Percentiles rank a stretch among this genome's conserved stretches.
phyloP scores from a whole-genome alignment of 805 yeast genomes.

The Maudiozyma barnettii region DNA sequence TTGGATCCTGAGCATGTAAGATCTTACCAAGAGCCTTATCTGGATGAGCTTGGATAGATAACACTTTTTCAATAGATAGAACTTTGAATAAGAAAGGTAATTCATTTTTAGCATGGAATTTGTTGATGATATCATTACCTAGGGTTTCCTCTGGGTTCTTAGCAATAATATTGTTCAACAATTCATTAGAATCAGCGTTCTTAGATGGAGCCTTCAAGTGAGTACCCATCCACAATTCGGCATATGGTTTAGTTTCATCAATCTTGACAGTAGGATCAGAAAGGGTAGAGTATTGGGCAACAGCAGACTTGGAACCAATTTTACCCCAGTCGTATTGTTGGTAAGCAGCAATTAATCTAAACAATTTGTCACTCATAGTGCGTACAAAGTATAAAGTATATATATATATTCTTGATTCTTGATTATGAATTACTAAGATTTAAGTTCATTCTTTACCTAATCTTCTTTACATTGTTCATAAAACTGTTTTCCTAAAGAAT shows the following conservation, averaged over 20 bases:
- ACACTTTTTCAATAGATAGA: constrained; percentile 82
- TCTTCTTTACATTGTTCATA: no score
- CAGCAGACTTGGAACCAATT: constrained; percentile 74
- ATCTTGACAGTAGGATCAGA: constrained; percentile 55
- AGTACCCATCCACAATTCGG: constrained; percentile 99
- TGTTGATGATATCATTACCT: constrained; percentile 46
- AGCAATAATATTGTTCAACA: constrained; percentile 60
- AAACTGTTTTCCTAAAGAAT: background rate
- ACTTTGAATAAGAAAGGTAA: constrained; percentile 93
- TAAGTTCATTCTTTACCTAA: no score
- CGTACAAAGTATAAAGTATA: background rate
- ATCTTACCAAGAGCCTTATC: constrained; percentile 75
- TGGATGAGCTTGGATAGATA: constrained; percentile 96
- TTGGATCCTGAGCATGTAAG: constrained; percentile 75
- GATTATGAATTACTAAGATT: no score
- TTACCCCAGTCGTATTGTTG: constrained; percentile 88
- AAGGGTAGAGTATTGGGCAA: constrained; percentile 73
- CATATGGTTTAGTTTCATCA: constrained; percentile 78
- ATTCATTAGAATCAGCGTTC: constrained; percentile 43
- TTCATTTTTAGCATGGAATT: constrained; percentile 61
- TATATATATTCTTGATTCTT: no score
- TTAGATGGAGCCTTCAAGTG: constrained; percentile 85
- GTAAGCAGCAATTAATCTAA: constrained; percentile 43
- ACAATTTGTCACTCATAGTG: constrained; percentile 23
- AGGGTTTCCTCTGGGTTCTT: constrained; percentile 48